These are phyloP conservation scores for Silene conica DNA, from an alignment of 148 eudicot species.

Conservation along the genomic window DNA sequence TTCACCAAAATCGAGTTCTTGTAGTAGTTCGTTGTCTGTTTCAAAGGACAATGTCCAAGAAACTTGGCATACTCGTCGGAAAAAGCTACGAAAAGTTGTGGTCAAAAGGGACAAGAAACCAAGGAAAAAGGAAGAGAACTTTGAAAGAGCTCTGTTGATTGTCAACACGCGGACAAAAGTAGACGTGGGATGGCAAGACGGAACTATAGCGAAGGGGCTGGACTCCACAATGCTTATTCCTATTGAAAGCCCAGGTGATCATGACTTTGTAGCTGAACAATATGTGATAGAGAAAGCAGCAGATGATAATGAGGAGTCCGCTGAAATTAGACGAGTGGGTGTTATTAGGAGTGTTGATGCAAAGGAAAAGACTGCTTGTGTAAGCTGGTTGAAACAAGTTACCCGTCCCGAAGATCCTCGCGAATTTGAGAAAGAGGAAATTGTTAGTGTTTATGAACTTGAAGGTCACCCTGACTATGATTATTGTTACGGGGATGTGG, in stretches of 20 bases:
- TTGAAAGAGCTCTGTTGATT: slow-evolving; percentile 77
- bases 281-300: slow-evolving; percentile 88
- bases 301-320: slow-evolving; percentile 56
- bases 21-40: slow-evolving; percentile 47
- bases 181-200: slow-evolving; percentile 97
- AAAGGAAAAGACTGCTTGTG: slow-evolving; percentile 86
- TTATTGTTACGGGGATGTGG: slow-evolving; percentile 96
- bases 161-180: slow-evolving; percentile 62
- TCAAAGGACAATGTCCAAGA: slow-evolving; percentile 63
- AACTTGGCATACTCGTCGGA: slow-evolving; percentile 72
- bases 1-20: slow-evolving; percentile 42
- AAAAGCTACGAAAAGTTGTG: slow-evolving; percentile 87
- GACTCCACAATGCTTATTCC: slow-evolving; percentile 73
- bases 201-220: slow-evolving; percentile 46
- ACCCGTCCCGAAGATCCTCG: slow-evolving; percentile 77
- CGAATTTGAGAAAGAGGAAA: slow-evolving; percentile 82
- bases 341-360: slow-evolving; percentile 91
- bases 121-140: slow-evolving; percentile 74
- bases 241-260: slow-evolving; percentile 91
- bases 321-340: slow-evolving; percentile 76
- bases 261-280: slow-evolving; percentile 92
- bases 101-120: slow-evolving; percentile 73
- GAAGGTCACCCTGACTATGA: slow-evolving; percentile 96
- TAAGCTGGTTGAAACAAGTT: slow-evolving; percentile 85
- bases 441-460: slow-evolving; percentile 96